phyloP scores from a whole-genome alignment of 768 basidiomycete species.

The Tephrocybe sp. region DNA sequence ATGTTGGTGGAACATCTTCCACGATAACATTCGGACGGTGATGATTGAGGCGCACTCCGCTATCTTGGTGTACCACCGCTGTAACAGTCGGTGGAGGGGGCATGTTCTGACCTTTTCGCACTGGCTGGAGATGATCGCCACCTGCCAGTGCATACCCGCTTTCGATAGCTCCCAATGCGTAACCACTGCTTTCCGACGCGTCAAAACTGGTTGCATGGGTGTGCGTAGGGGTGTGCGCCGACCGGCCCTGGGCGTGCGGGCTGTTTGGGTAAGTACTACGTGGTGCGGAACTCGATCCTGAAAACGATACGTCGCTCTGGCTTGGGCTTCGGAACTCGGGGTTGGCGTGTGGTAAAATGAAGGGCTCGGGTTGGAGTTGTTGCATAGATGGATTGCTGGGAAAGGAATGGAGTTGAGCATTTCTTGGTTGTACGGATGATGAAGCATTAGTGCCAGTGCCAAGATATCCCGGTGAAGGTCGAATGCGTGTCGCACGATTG shows the following conservation, averaged over 20 bases:
- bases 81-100: neutral
- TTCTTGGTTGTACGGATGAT: neutral
- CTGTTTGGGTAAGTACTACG: neutral
- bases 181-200: slow-evolving; percentile 1
- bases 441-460: neutral
- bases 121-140: neutral
- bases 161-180: neutral
- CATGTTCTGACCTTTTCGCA: neutral
- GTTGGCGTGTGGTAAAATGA: neutral
- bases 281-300: neutral
- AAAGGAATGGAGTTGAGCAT: neutral
- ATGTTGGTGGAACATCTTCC: slow-evolving; percentile 2
- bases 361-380: neutral
- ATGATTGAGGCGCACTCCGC: slow-evolving; percentile 4
- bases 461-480: neutral
- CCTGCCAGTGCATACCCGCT: slow-evolving; percentile 1
- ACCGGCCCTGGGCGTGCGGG: neutral
- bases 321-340: neutral
- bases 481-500: neutral
- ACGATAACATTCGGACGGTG: neutral
- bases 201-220: neutral
- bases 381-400: neutral
- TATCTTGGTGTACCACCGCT: slow-evolving; percentile 7
- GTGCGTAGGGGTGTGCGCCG: neutral
- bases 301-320: neutral